Conservation (phyloP, 2,329 filamentous ascomycete species). For the Penicillium frequentans region DNA sequence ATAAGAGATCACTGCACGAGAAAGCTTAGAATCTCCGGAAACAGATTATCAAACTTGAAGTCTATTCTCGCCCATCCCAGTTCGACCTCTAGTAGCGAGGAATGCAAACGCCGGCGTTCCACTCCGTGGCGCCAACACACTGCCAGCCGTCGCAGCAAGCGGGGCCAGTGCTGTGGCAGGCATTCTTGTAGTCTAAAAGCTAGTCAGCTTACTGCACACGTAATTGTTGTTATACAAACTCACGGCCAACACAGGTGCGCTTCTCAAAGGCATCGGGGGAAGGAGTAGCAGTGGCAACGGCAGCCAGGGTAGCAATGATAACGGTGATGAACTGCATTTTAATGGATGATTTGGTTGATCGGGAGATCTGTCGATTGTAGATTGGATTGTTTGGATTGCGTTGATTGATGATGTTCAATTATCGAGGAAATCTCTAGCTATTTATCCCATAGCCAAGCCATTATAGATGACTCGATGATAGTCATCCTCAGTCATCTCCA, state of each 20-base stretch:
- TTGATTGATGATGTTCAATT: not conserved
- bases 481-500: not conserved
- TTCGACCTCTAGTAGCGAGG: not conserved
- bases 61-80: not conserved
- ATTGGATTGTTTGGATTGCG: not conserved
- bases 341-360: not conserved
- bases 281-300: not conserved
- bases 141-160: not conserved
- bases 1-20: not conserved
- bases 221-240: not conserved
- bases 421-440: not conserved
- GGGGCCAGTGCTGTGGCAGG: not conserved
- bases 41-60: not conserved
- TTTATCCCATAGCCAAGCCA: not conserved
- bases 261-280: not conserved
- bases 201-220: not conserved
- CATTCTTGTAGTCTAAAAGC: not conserved
- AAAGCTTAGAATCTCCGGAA: not conserved
- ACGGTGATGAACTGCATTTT: not conserved
- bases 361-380: not conserved
- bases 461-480: not conserved
- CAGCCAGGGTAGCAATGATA: not conserved
- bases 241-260: not conserved
- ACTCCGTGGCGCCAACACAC: not conserved
- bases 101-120: not conserved